A percentile compares a stretch with the other conserved stretches of the same genome.
Conservation (phyloP, 495 filamentous ascomycete genomes). For the Penicillium steckii region DNA sequence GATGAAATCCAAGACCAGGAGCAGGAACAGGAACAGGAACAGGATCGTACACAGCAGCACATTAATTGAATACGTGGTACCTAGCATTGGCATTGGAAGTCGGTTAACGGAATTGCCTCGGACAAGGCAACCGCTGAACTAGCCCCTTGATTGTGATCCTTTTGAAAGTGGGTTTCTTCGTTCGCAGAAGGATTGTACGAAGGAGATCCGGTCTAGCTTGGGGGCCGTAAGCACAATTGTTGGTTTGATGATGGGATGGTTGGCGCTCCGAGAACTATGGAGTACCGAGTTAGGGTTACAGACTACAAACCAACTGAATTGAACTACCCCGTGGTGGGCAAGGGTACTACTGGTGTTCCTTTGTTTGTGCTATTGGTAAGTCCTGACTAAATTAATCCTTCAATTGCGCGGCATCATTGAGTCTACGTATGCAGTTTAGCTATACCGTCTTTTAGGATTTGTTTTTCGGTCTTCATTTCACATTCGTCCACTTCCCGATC, state of each 20-base stretch:
- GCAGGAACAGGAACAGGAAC: not conserved
- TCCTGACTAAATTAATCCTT: not conserved
- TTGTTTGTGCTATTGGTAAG: too few relatives aligned
- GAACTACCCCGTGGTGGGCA: too few relatives aligned
- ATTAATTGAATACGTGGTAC: too few relatives aligned
- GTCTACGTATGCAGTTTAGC: not conserved
- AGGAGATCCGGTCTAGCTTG: not conserved
- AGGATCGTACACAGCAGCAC: not conserved
- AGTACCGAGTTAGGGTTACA: too few relatives aligned
- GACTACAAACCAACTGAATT: too few relatives aligned
- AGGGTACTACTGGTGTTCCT: too few relatives aligned
- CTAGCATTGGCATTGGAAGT: not conserved
- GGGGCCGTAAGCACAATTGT: not conserved
- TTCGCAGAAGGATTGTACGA: not conserved
- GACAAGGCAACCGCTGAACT: not conserved
- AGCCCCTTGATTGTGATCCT: not conserved
- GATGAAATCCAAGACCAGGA: not conserved
- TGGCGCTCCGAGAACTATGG: too few relatives aligned
- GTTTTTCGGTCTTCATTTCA: not conserved
- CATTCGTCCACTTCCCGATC: slow-evolving; percentile 10
- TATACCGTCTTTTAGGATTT: not conserved
- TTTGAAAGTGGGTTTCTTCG: too few relatives aligned
- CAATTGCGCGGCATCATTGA: not conserved
- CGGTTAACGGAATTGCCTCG: not conserved
- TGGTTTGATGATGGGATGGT: too few relatives aligned